Base-by-base conservation (phyloP, 2,329 filamentous ascomycete species). In the Calonectria multiphialidica region DNA sequence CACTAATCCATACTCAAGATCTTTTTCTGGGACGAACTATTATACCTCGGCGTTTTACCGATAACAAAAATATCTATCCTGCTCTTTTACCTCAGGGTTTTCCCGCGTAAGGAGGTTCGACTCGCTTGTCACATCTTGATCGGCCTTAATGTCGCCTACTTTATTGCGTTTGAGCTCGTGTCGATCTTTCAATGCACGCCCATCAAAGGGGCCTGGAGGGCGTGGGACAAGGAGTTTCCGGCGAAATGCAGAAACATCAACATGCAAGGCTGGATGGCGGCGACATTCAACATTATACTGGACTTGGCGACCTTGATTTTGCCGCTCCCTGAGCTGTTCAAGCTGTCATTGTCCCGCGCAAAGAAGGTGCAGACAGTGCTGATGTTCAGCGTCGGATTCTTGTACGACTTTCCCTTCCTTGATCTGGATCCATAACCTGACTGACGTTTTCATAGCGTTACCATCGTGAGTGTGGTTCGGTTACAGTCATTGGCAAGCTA, bases 241-340 rank as follows among this genome's bases (percentile, higher is more conserved):
- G 88, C 88, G 1, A 80, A 74, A 3, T 91, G 89, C 75, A 81
- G 88, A 55, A 83, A 88, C 57, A 79, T 87, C 70, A 88, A 88
- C 72, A 78, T 82, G 1, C 81, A 88, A 16, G 84, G 81, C 2
- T 90, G 87, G 86, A 82, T 85, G 37, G 86, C 87, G 10, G 88
- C 88, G 0, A 83, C 78, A n/a, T 82, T 88, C 40, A 87, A 86
- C 66, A 89, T 90, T 47, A 74, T 80, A 1, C 78, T 88, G 16
- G 88, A 90, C 72, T 2, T 88, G 6, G 84, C 83, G 79, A 85
- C 89, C 68, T 81, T 89, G 45, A 81, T 81, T 0, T 75, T 90
- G 1, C 87, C 88, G 2, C 79, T 88, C 5, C 80, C 81, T 2
- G 81, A 84, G 35, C 69, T 88, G 8, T 70, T 78, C 9, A 71